Base-by-base conservation (phyloP, 176 grass and related monocot genomes). In the Olyra latifolia region DNA sequence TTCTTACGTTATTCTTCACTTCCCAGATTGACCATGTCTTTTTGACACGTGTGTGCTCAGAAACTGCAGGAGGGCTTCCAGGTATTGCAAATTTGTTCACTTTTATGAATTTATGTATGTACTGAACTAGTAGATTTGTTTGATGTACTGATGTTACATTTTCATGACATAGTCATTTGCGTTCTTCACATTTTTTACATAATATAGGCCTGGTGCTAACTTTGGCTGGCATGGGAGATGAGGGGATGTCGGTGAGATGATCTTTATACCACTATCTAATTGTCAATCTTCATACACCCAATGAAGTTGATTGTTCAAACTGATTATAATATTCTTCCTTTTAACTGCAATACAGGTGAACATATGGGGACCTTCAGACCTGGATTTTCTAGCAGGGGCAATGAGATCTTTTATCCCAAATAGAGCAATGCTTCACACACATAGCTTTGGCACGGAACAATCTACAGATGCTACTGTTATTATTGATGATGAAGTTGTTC, bases 51-150 rank as follows among this genome's bases (percentile, higher is more conserved):
- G 95, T 98, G 28, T 98, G 95, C 90, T 98, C 95, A 80, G 95
- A 98, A 87, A 98, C 95, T 84, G 95, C 92, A 87, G 95, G 95
- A 41, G 95, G 95, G 22, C 92, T 98, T 93, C 95, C 95, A 88
- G 95, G 95, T 91, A 89, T 77, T 43, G 43, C 2, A 12, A 85
- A 66, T 60, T 45, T 80, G 15, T 73, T 35, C 48, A 38, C 69
- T 64, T 66, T 32, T 77, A 66, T 27, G 39, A 5, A 9, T 29
- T 45, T 45, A 4, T 20, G 9, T 74, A 42, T 63, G 39, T 72
- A 57, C 55, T 49, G 47, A 57, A 45, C 45, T 87, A 19, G 66
- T 80, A 42, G 50, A 16, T 62, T 75, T 74, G 2, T 72, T 62
- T 19, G 62, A 69, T 53, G 45, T 58, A 79, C 14, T 80, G 56